Evolutionary conservation across 345 rosid genomes (phyloP).

Genomic region (Populus alba): DNA sequence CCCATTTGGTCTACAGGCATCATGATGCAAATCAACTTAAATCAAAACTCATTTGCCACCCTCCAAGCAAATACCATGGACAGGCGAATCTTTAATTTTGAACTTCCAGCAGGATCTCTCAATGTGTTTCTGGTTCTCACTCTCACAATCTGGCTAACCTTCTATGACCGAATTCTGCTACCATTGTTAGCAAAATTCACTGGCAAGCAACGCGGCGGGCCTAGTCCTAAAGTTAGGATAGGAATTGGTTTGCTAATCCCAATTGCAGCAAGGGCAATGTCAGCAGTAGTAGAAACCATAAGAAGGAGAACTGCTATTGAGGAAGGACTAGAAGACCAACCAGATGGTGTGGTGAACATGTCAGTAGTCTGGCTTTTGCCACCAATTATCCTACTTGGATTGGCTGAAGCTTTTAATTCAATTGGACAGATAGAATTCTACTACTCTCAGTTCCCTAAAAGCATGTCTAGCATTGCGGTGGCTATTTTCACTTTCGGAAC

Average conservation of each 20-base stretch:
- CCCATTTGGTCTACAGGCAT: conserved; percentile 50
- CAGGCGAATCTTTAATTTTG: not conserved
- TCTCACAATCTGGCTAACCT: not conserved
- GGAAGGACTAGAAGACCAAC: not conserved
- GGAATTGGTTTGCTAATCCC: not conserved
- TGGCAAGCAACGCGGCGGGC: not conserved
- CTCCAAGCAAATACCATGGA: not conserved
- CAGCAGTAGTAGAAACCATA: not conserved
- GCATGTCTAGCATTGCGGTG: conserved; percentile 25
- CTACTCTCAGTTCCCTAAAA: conserved; percentile 26
- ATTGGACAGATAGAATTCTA: conserved; percentile 25
- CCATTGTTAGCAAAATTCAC: not conserved
- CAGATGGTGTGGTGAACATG: not conserved
- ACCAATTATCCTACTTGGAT: conserved; percentile 15
- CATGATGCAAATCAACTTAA: not conserved
- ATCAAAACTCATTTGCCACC: not conserved
- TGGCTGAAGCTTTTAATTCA: conserved; percentile 19
- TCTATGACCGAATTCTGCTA: not conserved
- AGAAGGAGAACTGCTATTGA: not conserved
- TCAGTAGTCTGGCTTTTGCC: not conserved
- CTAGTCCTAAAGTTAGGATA: not conserved
- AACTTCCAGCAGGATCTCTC: not conserved
- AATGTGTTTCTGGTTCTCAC: not conserved
- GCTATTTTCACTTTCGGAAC: conserved; percentile 11
- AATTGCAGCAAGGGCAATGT: not conserved